Percentiles rank a stretch among this genome's conserved stretches.
Conservation (phyloP, 108 stramenopile species). For the Cylindrotheca closterium region DNA sequence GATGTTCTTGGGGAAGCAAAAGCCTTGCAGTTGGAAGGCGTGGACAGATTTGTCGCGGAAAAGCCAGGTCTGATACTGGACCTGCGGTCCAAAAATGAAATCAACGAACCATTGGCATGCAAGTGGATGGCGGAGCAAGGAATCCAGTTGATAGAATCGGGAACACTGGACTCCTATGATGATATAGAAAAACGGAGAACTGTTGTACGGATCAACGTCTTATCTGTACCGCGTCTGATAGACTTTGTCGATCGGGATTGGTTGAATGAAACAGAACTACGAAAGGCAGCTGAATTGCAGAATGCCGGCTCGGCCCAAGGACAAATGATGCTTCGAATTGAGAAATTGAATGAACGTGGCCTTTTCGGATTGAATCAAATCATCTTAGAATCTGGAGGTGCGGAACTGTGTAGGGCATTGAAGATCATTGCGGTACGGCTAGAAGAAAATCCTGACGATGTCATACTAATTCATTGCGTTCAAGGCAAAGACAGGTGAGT, state of each 20-base stretch:
- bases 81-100: constrained; percentile 34
- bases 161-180: neutral
- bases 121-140: constrained; percentile 26
- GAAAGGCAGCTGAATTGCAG: neutral
- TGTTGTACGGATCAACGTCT: constrained; percentile 35
- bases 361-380: constrained; percentile 47
- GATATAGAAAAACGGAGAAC: neutral
- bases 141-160: constrained; percentile 4
- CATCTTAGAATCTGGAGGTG: constrained; percentile 38
- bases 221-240: constrained; percentile 8
- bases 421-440: constrained; percentile 29
- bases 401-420: constrained; percentile 26
- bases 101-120: constrained; percentile 23
- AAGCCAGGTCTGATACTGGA: constrained; percentile 34
- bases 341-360: constrained; percentile 35
- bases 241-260: constrained; percentile 27
- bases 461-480: constrained; percentile 45
- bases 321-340: constrained; percentile 16
- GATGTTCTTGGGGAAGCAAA: constrained; percentile 16
- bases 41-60: constrained; percentile 7
- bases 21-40: neutral
- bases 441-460: constrained; percentile 14
- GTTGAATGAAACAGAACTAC: constrained; percentile 20
- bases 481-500: constrained; percentile 52
- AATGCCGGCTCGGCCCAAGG: neutral